phyloP scores from a whole-genome alignment of 352 stramenopile species.

The Globisporangium alternatum region DNA sequence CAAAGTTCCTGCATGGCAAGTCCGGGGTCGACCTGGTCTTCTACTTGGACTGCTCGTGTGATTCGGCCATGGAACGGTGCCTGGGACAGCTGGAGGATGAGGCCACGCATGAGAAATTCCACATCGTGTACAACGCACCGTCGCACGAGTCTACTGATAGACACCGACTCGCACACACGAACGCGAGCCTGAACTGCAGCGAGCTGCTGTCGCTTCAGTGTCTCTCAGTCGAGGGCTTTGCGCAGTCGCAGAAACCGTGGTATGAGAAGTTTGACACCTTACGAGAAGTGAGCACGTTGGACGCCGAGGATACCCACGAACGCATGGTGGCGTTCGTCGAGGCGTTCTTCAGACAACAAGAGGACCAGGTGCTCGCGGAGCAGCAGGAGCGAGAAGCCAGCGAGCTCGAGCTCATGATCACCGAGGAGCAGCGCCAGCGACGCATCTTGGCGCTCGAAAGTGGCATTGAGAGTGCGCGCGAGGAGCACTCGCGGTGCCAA shows the following conservation, averaged over 20 bases:
- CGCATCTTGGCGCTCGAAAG: slow-evolving; percentile 33
- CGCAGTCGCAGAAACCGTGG: slow-evolving; percentile 35
- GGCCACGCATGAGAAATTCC: slow-evolving; percentile 34
- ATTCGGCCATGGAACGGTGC: slow-evolving; percentile 47
- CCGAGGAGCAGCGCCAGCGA: slow-evolving; percentile 38
- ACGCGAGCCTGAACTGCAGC: slow-evolving; percentile 37
- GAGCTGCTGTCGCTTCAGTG: slow-evolving; percentile 60
- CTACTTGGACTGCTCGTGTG: slow-evolving; percentile 40
- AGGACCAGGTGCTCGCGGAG: slow-evolving; percentile 12
- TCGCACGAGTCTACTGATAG: slow-evolving; percentile 42
- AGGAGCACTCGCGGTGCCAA: slow-evolving; percentile 31
- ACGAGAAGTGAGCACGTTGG: slow-evolving; percentile 22
- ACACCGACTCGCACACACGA: slow-evolving; percentile 51
- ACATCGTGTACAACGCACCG: slow-evolving; percentile 53
- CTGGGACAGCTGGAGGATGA: slow-evolving; percentile 55
- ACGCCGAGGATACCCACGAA: slow-evolving; percentile 30
- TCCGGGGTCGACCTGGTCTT: slow-evolving; percentile 77
- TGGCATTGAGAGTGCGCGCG: slow-evolving; percentile 35
- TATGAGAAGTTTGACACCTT: slow-evolving; percentile 52
- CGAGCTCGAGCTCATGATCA: slow-evolving; percentile 27
- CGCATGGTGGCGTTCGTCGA: slow-evolving; percentile 35
- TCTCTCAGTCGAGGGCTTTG: slow-evolving; percentile 26
- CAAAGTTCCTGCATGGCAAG: slow-evolving; percentile 55
- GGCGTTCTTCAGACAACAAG: slow-evolving; percentile 23
- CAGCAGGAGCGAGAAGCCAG: slow-evolving; percentile 28